Evolutionary conservation across 306 rosid species (phyloP), one percentile per base, ranked within the genome.

Genomic region (Dalbergia cochinchinensis): DNA sequence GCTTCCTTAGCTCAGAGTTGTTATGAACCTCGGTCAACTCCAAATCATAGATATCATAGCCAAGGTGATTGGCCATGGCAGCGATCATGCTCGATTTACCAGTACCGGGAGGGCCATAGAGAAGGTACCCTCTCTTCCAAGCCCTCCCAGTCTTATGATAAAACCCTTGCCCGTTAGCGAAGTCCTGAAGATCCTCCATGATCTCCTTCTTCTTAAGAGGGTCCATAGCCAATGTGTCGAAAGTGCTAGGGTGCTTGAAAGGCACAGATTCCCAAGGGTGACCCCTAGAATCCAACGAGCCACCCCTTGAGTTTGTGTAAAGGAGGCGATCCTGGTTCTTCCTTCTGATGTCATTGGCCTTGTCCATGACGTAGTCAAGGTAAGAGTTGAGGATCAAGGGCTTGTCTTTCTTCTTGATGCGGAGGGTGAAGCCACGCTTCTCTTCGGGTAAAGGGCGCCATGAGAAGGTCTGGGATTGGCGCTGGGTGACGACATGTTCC

Each of bases 221-320:
- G 75, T 95, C 99, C 97, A 95, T 93, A 4, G 99, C 99, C 44
- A 95, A 71, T 0, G 99, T 95, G 9, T 95, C 93, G 37, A 95
- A 95, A 0, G 99, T 95, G 83, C 99, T 93, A 0, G 99, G 98
- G 41, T 95, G 99, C 54, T 95, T 95, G 65, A 95, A 95, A 0
- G 99, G 98, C 13, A 95, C 98, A 0, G 99, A 96, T 60, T 96
- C 99, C 99, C 98, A 96, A 0, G 99, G 99, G n/a, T 96, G 92
- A 0, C 99, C 98, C 5, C 99, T 71, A 0, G 98, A 87, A 48
- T 95, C 99, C 65, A 95, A 55, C 1, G 98, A 90, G 3, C 99
- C 99, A 3, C 99, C 99, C 2, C 96, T 75, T 0, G 99, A 96
- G 78, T 96, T 96, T 0, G 99, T 95, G 73, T 91, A 95, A 20